Evolutionary conservation across 208 protist species (phyloP), one percentile per base, ranked within the genome.

Genomic region (Porcisia hertigi): DNA sequence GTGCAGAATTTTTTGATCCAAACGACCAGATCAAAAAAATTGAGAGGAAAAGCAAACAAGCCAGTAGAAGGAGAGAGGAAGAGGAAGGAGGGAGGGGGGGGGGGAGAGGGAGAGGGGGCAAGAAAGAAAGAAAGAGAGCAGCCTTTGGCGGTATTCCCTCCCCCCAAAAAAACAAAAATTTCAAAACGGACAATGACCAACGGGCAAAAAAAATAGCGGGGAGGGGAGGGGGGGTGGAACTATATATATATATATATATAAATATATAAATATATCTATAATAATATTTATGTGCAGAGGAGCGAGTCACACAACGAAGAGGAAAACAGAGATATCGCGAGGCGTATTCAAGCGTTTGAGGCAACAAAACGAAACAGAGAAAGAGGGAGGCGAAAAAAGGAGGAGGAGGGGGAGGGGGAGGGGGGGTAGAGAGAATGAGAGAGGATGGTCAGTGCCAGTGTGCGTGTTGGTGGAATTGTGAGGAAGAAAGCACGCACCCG

Each of bases 291-390:
- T n/a, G n/a, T n/a, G n/a, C n/a, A n/a, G n/a, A n/a, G n/a, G n/a
- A n/a, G n/a, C n/a, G n/a, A n/a, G n/a, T n/a, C n/a, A n/a, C n/a
- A n/a, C n/a, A n/a, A n/a, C n/a, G n/a, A n/a, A n/a, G n/a, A n/a
- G n/a, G n/a, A n/a, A n/a, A n/a, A n/a, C n/a, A n/a, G n/a, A n/a
- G n/a, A n/a, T n/a, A n/a, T n/a, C n/a, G n/a, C n/a, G n/a, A n/a
- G n/a, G n/a, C n/a, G n/a, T n/a, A n/a, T n/a, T n/a, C n/a, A n/a
- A n/a, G 47, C 62, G 25, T 36, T 0, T 41, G 71, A 70, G 73
- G 74, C 79, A 83, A 73, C 41, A 79, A 75, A 16, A 57, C 3
- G 60, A 78, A 55, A 71, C 81, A 63, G 45, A 64, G 52, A 14
- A 25, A 16, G 23, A n/a, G 53, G 64, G 39, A 57, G 41, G 18